Base-by-base conservation (phyloP, 208 protist species). In the Leishmania aethiopica region DNA sequence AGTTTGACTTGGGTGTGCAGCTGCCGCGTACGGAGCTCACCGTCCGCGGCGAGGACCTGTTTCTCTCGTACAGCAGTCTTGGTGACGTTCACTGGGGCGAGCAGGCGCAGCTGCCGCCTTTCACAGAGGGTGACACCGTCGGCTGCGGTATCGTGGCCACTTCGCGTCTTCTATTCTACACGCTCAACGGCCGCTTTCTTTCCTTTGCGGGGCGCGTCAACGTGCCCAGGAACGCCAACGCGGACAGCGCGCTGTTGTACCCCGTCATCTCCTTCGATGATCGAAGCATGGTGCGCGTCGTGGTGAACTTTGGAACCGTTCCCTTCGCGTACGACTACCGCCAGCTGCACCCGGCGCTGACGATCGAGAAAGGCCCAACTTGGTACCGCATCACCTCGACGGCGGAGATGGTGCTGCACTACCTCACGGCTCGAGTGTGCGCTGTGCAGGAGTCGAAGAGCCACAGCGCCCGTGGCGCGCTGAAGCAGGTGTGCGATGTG, bases 241-340 rank as follows among this genome's bases (percentile, higher is more conserved):
- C 37, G 55, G 83, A 83, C 55, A 82, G 75, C 75, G 83, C 83
- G 22, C 55, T 82, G 10, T 73, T 98, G 17, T 96, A 90, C 79
- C 95, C 95, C 7, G 83, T 86, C 19, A 64, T 98, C 40, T 90
- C 84, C 22, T 91, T 98, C 69, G 91, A 91, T 69, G 91, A 96
- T 37, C 75, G 69, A 19, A 82, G 85, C 8, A 77, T 78, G 75
- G 82, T 83, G 66, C 82, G 91, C 51, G 88, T 98, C 66, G 73
- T 86, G 32, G 92, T 98, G 13, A 98, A 98, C 86, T 98, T 98
- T 80, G 95, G 95, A 59, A 91, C 86, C 25, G 59, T 86, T 11
- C 86, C 86, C 0, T 98, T 98, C 79, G 81, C 81, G 25, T 98
- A 94, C 74, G 95, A 98, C 81, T 96, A 91, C 83, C 91, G 92